Evolutionary conservation across 176 grass and related monocot species (phyloP).

Genomic region (Pontederia paniculata): DNA sequence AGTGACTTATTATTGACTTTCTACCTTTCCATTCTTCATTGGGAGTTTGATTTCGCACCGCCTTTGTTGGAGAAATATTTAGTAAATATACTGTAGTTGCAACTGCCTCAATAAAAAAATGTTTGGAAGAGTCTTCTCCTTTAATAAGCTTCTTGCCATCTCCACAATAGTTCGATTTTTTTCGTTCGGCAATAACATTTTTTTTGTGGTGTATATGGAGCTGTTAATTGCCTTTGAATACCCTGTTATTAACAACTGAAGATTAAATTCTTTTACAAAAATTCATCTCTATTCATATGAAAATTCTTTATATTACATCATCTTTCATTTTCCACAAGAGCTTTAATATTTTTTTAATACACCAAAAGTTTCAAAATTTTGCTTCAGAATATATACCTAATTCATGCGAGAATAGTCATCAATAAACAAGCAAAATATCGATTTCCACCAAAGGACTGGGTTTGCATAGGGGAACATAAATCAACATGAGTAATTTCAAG

Average conservation of each 20-base stretch:
- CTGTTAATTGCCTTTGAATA: neutral
- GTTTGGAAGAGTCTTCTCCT: neutral
- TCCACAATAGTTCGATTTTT: neutral
- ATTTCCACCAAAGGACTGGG: neutral
- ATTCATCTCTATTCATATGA: neutral
- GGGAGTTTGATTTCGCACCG: neutral
- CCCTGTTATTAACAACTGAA: neutral
- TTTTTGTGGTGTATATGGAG: neutral
- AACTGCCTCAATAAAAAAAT: neutral
- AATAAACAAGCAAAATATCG: neutral
- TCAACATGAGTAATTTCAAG: neutral
- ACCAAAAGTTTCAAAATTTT: neutral
- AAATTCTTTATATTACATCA: neutral
- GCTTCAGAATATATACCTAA: conserved; percentile 2
- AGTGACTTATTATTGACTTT: conserved; percentile 3
- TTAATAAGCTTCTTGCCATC: neutral
- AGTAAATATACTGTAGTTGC: neutral
- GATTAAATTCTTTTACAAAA: neutral
- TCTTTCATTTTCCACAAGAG: neutral
- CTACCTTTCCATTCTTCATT: neutral
- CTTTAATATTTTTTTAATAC: neutral
- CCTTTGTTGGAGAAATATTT: conserved; percentile 2
- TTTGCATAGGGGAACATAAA: neutral
- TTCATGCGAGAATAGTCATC: conserved; percentile 6
- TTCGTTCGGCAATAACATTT: neutral